A percentile compares a stretch with the other conserved stretches of the same genome.
These are phyloP conservation scores for Triglochin maritima DNA, from an alignment of 106 monocot genomes.

Conservation along the genomic window DNA sequence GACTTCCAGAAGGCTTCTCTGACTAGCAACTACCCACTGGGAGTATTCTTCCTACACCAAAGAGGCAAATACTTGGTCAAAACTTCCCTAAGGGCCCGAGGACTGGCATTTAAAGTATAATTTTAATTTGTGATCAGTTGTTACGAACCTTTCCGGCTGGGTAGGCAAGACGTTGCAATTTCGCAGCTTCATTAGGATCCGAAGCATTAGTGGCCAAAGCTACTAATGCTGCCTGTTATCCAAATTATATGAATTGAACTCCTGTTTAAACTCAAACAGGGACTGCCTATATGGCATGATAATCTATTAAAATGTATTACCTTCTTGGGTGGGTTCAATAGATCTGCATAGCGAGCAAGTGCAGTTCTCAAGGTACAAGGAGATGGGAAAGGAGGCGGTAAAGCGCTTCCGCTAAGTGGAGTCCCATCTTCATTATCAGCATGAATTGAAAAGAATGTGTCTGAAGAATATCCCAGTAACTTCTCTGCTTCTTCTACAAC, in stretches of 20 bases:
- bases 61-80: too few species aligned
- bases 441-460: slow-evolving; percentile 57
- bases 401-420: slow-evolving; percentile 34
- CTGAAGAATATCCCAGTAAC: slow-evolving; percentile 38
- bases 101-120: too few species aligned
- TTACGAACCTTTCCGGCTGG: slow-evolving; percentile 73
- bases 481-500: slow-evolving; percentile 54
- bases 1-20: slow-evolving; percentile 74
- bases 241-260: not conserved
- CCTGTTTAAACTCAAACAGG: not conserved
- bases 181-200: slow-evolving; percentile 62
- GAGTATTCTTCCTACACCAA: slow-evolving; percentile 68
- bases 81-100: too few species aligned
- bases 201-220: slow-evolving; percentile 75
- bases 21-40: slow-evolving; percentile 59
- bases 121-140: too few species aligned
- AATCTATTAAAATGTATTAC: slow-evolving; percentile 6
- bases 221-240: slow-evolving; percentile 45
- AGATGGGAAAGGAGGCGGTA: slow-evolving; percentile 59
- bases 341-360: slow-evolving; percentile 55
- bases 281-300: not conserved
- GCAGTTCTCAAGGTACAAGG: slow-evolving; percentile 63
- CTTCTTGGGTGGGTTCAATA: slow-evolving; percentile 69
- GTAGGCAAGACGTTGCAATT: slow-evolving; percentile 50
- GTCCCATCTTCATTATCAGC: slow-evolving; percentile 66